Percentiles rank a stretch among this genome's conserved stretches.
phyloP scores from a whole-genome alignment of 2,329 filamentous ascomycete genomes.

The Tympanopsis confertula region DNA sequence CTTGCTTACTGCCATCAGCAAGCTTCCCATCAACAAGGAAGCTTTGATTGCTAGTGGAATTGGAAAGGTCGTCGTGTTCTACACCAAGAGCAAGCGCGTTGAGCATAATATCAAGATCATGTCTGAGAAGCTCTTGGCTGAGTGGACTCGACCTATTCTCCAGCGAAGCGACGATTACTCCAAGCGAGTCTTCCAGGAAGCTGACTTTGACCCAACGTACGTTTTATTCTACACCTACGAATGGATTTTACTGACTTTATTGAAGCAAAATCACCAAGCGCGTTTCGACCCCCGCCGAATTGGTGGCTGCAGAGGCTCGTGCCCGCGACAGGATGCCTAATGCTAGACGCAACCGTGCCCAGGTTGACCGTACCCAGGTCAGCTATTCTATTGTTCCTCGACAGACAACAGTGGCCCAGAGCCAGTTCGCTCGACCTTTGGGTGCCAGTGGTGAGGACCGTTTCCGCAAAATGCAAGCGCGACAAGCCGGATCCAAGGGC shows the following conservation, averaged over 20 bases:
- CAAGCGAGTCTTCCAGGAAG: conserved; percentile 50
- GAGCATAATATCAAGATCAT: conserved; percentile 84
- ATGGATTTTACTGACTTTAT: conserved; percentile 2
- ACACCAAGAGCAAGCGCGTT: conserved; percentile 86
- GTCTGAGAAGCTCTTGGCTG: conserved; percentile 81
- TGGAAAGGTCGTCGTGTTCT: conserved; percentile 92
- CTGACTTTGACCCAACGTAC: conserved; percentile 45
- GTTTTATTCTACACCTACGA: conserved; percentile 8
- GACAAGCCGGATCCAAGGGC: conserved; percentile 25
- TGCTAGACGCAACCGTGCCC: conserved; percentile 41
- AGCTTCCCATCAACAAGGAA: conserved; percentile 83
- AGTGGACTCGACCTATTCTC: conserved; percentile 91
- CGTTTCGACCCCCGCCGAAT: conserved; percentile 15
- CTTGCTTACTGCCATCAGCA: conserved; percentile 69
- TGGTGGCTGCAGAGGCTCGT: conserved; percentile 33
- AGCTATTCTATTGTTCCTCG: conserved; percentile 54
- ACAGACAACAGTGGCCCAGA: conserved; percentile 33
- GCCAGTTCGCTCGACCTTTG: conserved; percentile 28
- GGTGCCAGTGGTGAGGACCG: conserved; percentile 32
- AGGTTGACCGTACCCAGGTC: conserved; percentile 43
- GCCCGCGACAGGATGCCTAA: conserved; percentile 38
- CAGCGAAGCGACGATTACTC: conserved; percentile 91
- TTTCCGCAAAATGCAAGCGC: conserved; percentile 33
- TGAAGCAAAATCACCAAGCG: conserved; percentile 21
- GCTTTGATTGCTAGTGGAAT: conserved; percentile 81